Percentiles rank a stretch among this genome's conserved stretches.
These are phyloP conservation scores for Jacaranda mimosifolia DNA, from an alignment of 257 asterid genomes.

Conservation along the genomic window DNA sequence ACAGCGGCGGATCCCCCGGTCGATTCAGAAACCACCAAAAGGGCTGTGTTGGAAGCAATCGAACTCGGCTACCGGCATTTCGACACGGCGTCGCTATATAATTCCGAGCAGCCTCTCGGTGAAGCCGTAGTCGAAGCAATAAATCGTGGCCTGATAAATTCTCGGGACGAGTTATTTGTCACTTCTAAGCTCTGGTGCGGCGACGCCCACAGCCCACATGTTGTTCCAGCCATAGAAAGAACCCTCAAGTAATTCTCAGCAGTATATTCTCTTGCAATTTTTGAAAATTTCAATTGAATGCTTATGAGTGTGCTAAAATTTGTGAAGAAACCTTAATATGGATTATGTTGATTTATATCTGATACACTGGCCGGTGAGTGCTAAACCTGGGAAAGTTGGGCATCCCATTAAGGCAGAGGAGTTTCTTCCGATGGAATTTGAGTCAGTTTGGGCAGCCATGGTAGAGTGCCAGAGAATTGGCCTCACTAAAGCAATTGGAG, in stretches of 20 bases:
- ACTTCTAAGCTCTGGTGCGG: conserved; percentile 59
- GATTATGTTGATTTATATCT: conserved; percentile 54
- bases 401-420: conserved; percentile 50
- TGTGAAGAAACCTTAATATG: conserved; percentile 44
- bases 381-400: conserved; percentile 42
- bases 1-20: conserved; percentile 67
- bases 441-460: conserved; percentile 55
- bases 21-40: conserved; percentile 46
- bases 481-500: conserved; percentile 51
- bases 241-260: conserved; percentile 36
- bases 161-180: conserved; percentile 49
- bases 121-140: conserved; percentile 63
- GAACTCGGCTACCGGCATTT: conserved; percentile 71
- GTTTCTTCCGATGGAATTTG: conserved; percentile 42
- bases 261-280: background rate
- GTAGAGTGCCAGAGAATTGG: conserved; percentile 54
- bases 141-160: conserved; percentile 1
- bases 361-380: conserved; percentile 61
- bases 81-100: conserved; percentile 69
- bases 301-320: background rate
- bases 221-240: conserved; percentile 46
- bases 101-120: conserved; percentile 62
- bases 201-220: conserved; percentile 52
- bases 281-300: too few relatives aligned
- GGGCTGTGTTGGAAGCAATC: conserved; percentile 15